These are phyloP conservation scores for Nannochloropsis gaditana DNA, from an alignment of 108 stramenopile genomes.

Conservation along the genomic window DNA sequence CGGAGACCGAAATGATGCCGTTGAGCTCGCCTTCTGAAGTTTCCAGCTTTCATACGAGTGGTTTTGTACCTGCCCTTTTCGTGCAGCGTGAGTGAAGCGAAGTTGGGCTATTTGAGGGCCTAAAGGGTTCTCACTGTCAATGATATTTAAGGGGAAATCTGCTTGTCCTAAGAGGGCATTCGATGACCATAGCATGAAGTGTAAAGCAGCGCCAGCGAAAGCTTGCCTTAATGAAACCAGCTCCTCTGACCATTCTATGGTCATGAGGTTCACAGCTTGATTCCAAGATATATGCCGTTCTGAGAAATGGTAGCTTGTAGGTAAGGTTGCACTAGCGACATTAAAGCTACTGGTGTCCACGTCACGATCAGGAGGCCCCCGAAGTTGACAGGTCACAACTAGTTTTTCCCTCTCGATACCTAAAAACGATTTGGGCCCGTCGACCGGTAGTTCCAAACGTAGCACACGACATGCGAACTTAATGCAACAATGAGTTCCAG, in stretches of 20 bases:
- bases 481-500: too few relatives aligned
- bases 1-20: too few relatives aligned
- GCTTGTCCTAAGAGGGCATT: neutral
- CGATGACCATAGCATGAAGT: neutral
- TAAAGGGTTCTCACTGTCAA: too few relatives aligned
- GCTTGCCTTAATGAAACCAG: neutral
- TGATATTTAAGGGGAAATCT: neutral
- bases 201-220: neutral
- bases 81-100: too few relatives aligned
- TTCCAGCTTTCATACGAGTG: too few relatives aligned
- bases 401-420: neutral
- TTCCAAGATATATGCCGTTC: neutral
- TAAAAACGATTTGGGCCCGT: neutral
- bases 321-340: neutral
- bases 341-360: neutral
- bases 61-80: too few relatives aligned
- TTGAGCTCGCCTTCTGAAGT: too few relatives aligned
- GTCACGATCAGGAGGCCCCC: neutral
- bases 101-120: too few relatives aligned
- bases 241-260: neutral
- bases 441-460: constrained; percentile 9
- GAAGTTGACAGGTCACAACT: neutral
- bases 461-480: neutral
- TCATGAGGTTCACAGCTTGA: neutral
- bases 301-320: neutral